Percentiles rank a stretch among this genome's conserved stretches.
phyloP scores from a whole-genome alignment of 2,329 filamentous ascomycete species.

The Clarireedia homoeocarpa region DNA sequence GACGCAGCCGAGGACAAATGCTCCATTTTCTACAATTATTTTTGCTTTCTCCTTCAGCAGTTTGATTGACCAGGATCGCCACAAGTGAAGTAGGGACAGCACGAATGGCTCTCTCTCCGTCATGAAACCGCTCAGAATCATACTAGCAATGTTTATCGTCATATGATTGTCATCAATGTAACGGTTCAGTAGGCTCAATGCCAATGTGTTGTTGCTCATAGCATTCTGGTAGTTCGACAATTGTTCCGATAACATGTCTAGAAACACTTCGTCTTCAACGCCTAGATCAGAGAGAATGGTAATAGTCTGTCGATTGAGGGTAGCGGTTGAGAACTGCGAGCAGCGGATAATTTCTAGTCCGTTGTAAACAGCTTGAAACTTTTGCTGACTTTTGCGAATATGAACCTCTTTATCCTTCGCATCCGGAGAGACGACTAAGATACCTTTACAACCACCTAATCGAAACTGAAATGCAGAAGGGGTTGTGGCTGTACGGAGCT shows the following conservation, averaged over 20 bases:
- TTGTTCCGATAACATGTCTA: constrained; percentile 58
- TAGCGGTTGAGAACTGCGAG: constrained; percentile 68
- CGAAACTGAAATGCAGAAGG: constrained; percentile 90
- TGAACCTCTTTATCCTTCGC: constrained; percentile 61
- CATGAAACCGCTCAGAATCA: constrained; percentile 79
- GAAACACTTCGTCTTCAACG: constrained; percentile 59
- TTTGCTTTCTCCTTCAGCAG: constrained; percentile 87
- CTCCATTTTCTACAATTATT: constrained; percentile 73
- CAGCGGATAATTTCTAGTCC: constrained; percentile 79
- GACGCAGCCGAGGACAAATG: constrained; percentile 79
- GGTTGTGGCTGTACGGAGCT: constrained; percentile 46
- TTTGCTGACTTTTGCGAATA: constrained; percentile 77
- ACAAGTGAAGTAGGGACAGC: constrained; percentile 69
- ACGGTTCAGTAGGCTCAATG: constrained; percentile 59
- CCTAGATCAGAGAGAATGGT: constrained; percentile 73
- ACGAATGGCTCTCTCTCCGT: constrained; percentile 68
- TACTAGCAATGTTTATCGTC: constrained; percentile 63
- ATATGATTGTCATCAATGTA: constrained; percentile 82
- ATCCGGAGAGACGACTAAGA: constrained; percentile 68
- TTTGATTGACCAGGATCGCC: constrained; percentile 85
- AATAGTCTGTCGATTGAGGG: constrained; percentile 86
- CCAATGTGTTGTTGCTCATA: constrained; percentile 56
- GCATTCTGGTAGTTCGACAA: constrained; percentile 61
- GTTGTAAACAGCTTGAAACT: constrained; percentile 66
- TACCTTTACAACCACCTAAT: constrained; percentile 85